Base-by-base conservation (phyloP, 108 stramenopile species). In the Schizochytrium sp. region DNA sequence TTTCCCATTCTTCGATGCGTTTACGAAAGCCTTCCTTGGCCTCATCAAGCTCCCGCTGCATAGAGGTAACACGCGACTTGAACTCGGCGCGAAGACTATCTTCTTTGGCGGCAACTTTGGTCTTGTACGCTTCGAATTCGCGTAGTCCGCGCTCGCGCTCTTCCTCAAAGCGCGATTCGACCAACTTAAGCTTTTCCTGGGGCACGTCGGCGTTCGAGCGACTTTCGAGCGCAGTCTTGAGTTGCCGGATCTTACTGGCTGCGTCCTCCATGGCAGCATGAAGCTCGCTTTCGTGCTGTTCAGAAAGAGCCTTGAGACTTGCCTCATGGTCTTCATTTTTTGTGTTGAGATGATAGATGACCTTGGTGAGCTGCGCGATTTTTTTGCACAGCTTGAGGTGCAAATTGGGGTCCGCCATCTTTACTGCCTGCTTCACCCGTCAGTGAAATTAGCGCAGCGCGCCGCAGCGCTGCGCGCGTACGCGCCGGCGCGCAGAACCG, bases 301-400 rank as follows among this genome's bases (percentile, higher is more conserved):
- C 87, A 5, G 57, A 16, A 21, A 87, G 87, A n/a, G 87, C 87
- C 87, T 87, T 87, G 6, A 58, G 16, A 5, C 18, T 58, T 58
- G 87, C 58, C 58, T 87, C 72, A 44, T 92, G 93, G 57, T 95
- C 95, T 29, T 95, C 95, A 63, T 95, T 95, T 53, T 90, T 87
- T 1, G 95, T 95, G 90, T 95, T 94, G 53, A 94, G 90, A 59
- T 94, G 94, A 72, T 95, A 94, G 25, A 95, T 93, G 6, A 95
- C 94, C 76, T 94, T 94, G 41, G 94, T 95, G 10, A 95, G 88
- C 92, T 95, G 94, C 5, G 94, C 94, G 43, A 95, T 94, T 43
- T 95, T 95, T 88, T 95, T 94, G 88, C 90, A 83, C 95, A 95
- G 94, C 53, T 94, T 93, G 92, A 92, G 92, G 41, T 94, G 93